Evolutionary conservation across 2,329 filamentous ascomycete species (phyloP), one percentile per base, ranked within the genome.

Genomic region (Colletotrichum magnum): DNA sequence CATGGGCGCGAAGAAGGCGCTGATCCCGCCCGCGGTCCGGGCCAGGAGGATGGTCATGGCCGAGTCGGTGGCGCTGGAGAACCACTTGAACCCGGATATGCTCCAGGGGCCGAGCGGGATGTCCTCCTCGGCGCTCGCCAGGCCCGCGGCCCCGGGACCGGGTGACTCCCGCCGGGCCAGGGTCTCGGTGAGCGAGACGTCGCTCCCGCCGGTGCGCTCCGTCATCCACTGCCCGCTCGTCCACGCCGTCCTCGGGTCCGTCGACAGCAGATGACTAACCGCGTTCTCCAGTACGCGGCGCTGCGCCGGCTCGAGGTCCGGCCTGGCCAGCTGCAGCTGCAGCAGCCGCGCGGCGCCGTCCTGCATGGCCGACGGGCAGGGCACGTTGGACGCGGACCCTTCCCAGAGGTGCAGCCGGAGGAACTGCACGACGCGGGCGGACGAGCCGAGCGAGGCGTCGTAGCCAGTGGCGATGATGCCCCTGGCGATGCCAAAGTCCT

Each of bases 191-290:
- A 86, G 84, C 4, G 88, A 89, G 1, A 93, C 90, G 73, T 94
- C 92, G 71, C 89, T 92, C 0, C 91, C 92, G 2, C 91, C 91
- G 0, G 85, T 84, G 2, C 91, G 84, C 73, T 93, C 91, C 0
- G 92, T 94, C 92, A 94, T 93, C 92, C 92, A 94, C 76, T 94
- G 92, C 0, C 91, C 91, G 48, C 88, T 92, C 0, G 91, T 94
- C 92, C 91, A 94, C 0, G 88, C 87, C 18, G 78, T 72, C 0
- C 74, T 63, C 0, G 83, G 79, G 26, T 91, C 83, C 5, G 86
- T 81, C 4, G 86, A 88, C 1, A 81, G 87, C 4, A 93, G 79
- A 13, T 85, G 85, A 6, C 79, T 74, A 71, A 85, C 89, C 4
- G 87, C 87, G 48, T 87, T 83, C 45, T 85, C 80, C 56, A 90